phyloP scores from a whole-genome alignment of 2,329 filamentous ascomycete species.

The Helminthosporium solani region DNA sequence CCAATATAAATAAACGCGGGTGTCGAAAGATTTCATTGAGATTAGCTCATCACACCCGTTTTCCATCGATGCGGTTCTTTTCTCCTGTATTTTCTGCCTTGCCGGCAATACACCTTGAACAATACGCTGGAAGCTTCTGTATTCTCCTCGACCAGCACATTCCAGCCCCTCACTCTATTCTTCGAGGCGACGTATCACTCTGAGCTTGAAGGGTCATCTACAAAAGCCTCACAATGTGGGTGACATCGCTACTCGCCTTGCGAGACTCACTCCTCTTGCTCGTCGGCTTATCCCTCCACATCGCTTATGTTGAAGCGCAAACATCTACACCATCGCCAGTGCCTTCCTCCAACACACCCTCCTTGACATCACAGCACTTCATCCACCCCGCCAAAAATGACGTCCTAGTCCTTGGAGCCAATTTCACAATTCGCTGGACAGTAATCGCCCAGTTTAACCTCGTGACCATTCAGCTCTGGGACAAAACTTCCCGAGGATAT shows the following conservation, averaged over 20 bases:
- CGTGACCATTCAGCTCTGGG: slow-evolving; percentile 21
- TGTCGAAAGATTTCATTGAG: background rate
- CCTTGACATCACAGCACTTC: slow-evolving; percentile 14
- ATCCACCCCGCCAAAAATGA: slow-evolving; percentile 6
- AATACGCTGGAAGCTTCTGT: background rate
- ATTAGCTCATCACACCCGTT: background rate
- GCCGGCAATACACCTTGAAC: background rate
- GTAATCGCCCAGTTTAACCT: slow-evolving; percentile 12
- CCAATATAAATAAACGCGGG: background rate
- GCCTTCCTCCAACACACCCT: slow-evolving; percentile 1
- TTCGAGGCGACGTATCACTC: background rate
- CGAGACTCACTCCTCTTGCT: background rate
- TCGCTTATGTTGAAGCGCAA: background rate
- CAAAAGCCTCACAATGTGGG: slow-evolving; percentile 60
- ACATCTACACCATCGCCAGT: slow-evolving; percentile 4
- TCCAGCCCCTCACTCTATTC: background rate
- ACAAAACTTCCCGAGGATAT: slow-evolving; percentile 18
- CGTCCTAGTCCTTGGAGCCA: slow-evolving; percentile 10
- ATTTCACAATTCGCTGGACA: slow-evolving; percentile 15
- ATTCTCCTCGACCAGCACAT: background rate
- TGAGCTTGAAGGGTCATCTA: background rate
- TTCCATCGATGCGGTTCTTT: background rate
- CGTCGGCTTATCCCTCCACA: slow-evolving; percentile 58
- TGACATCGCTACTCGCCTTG: slow-evolving; percentile 67
- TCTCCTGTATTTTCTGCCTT: background rate